Evolutionary conservation across 2,329 filamentous ascomycete species (phyloP), one percentile per base, ranked within the genome.

Genomic region (Ophiocordyceps robertsii): DNA sequence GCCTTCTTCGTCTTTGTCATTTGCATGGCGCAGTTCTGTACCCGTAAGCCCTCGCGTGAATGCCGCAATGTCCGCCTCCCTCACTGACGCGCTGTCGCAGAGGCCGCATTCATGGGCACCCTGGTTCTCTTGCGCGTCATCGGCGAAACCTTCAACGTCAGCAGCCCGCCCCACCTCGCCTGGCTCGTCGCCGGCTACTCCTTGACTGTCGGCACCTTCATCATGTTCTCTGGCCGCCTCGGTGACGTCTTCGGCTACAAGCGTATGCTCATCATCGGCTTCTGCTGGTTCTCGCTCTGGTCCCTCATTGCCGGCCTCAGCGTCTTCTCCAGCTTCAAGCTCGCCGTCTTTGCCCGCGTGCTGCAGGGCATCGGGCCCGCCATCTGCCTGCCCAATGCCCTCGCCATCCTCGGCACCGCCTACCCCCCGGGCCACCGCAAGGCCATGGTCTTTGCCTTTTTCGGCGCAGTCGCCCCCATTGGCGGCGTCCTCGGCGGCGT

Each of bases 311-410:
- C 63, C 4, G 75, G 73, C 0, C 43, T 64, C 0, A 54, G 58
- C 1, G 52, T 54, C 39, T 68, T 66, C 44, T 63, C 62, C 6
- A 56, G 55, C 42, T 57, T 56, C 42, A 58, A 64, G 2, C 57
- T 73, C 12, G 75, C 75, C 49, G 63, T 72, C 45, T 60, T 69
- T 31, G 63, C 65, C n/a, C 65, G 75, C 6, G 72, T 69, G 0
- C 54, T 78, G 3, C 75, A 80, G 47, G 75, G 76, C 0, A 68
- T 80, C 16, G 81, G 80, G 0, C 74, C 77, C 0, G 77, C 78
- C 0, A 63, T 84, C 30, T 60, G 70, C 11, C 61, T 84, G 21
- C 80, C 81, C 1, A 84, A 82, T 47, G 76, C 67, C 0, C 58
- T 84, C 19, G 79, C 77, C 3, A 64, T 85, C 12, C 56, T 84